Evolutionary conservation across 306 rosid genomes (phyloP), one percentile per base, ranked within the genome.

Genomic region (Dryas octopetala): DNA sequence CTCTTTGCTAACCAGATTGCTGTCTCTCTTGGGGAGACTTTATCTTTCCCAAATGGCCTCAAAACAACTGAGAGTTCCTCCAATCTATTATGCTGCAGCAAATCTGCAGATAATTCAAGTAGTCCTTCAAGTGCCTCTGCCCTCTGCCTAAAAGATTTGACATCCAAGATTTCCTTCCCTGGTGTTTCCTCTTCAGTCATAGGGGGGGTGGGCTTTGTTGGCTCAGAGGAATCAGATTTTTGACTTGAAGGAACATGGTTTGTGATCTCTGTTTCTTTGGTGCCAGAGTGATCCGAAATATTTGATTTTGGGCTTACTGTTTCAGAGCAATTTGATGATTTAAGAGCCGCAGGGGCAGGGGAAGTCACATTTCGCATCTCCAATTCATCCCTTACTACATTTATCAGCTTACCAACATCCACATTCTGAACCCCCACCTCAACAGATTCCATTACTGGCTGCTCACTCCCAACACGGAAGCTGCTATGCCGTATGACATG

Each of bases 111-210:
- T 62, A 96, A 71, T 83, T 96, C 99, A 71, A 96, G 80, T 62
- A 96, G 97, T 73, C 93, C 98, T 88, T 96, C 99, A 23, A 96
- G 98, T 44, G 99, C 99, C 28, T 92, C 98, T 17, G 99, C 97
- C 81, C 99, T 89, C 86, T 96, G 99, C 89, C 91, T 85, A 59
- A 85, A 90, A 43, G 99, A 96, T 74, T 85, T 96, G 50, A 96
- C 93, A 76, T 96, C 99, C 85, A 96, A 54, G 5, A 46, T 79
- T 84, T 96, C 91, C 76, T 85, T 87, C 12, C 70, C 89, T 0
- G 93, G 89, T 43, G 78, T 78, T 88, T 88, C 96, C 63, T 86
- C 99, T 80, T 89, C 93, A 3, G 71, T 85, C 67, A 68, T 70
- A 13, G 84, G 80, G 77, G 83, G 74, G 74, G 12, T 65, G 23